Base-by-base conservation (phyloP, 1,284 basidiomycete species). In the Tremellales sp. region DNA sequence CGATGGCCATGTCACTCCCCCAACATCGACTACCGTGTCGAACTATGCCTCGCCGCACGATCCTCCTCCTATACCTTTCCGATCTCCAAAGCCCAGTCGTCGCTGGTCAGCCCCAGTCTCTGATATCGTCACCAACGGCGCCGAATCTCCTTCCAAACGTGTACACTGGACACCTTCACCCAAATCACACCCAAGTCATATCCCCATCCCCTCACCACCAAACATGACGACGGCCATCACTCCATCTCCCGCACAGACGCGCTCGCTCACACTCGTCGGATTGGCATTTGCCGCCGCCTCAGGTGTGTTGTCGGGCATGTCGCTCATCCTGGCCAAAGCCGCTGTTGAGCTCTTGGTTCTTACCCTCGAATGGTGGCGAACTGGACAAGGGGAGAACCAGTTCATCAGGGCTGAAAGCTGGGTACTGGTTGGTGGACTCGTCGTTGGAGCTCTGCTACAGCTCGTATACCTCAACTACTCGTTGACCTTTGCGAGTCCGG, bases 401-500 rank as follows among this genome's bases (percentile, higher is more conserved):
- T 96, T 97, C 66, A 84, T 82, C 4, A 57, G 64, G 15, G 45
- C 60, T 4, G 58, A 71, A 49, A 70, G 64, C 37, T 74, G 69
- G 67, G 61, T 69, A 26, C 49, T 75, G 11, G 58, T 71, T 6
- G 58, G 53, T 15, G 70, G 70, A 0, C 53, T 75, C 11, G 65
- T 48, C 0, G 36, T 69, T 4, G 70, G 65, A 27, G 68, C 61
- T 6, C 39, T 69, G 17, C 47, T 64, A 4, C 74, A 82, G 72
- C 79, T 97, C 27, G 92, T 89, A 81, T 97, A 97, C 70, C 80
- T 97, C 57, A 91, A 97, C 75, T 91, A 91, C 69, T 85, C 84
- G 10, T 77, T 97, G 45, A 80, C 86, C 33, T 79, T 93, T 36
- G 87, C 87, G 7, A 83, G 87, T 60, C 93, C 93, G 0, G 92